Base-by-base conservation (phyloP, 768 basidiomycete genomes). In the Tephrocybe sp. region DNA sequence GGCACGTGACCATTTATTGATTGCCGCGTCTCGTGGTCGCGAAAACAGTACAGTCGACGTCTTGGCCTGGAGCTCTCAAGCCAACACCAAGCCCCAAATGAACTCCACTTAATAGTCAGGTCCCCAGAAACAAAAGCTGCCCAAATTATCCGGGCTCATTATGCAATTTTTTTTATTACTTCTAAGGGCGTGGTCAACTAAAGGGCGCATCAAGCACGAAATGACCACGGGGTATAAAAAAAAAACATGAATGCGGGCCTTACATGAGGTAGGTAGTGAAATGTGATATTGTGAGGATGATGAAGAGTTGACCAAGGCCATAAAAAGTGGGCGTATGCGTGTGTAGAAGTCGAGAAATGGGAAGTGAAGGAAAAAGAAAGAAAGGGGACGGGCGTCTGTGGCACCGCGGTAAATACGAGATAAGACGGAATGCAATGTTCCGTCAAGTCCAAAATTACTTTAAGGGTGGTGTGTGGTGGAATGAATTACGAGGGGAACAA, bases 1-100 rank as follows among this genome's bases (percentile, higher is more conserved):
- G 14, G 40, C 52, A 57, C 52, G 48, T 57, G 55, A 50, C 14
- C 38, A 36, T 33, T 12, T n/a, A 10, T 23, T 30, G 18, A n/a
- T 10, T 14, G 9, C 30, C n/a, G 18, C 18, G 38, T 39, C 38
- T 39, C 38, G 38, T 39, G 38, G 38, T 15, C 45, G 32, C 41
- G 21, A 32, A 32, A 7, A 7, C 30, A 7, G 7, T 32, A 7
- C 7, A 32, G 30, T 7, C 30, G 14, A 32, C 30, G n/a, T n/a
- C n/a, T n/a, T n/a, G n/a, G n/a, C n/a, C n/a, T n/a, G n/a, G n/a
- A n/a, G n/a, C n/a, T n/a, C n/a, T n/a, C n/a, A n/a, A n/a, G n/a
- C n/a, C n/a, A n/a, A n/a, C n/a, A n/a, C n/a, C n/a, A n/a, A n/a
- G n/a, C n/a, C n/a, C n/a, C n/a, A n/a, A n/a, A n/a, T n/a, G n/a